Base-by-base conservation (phyloP, 2,329 filamentous ascomycete species). In the Metarhizium rileyi region DNA sequence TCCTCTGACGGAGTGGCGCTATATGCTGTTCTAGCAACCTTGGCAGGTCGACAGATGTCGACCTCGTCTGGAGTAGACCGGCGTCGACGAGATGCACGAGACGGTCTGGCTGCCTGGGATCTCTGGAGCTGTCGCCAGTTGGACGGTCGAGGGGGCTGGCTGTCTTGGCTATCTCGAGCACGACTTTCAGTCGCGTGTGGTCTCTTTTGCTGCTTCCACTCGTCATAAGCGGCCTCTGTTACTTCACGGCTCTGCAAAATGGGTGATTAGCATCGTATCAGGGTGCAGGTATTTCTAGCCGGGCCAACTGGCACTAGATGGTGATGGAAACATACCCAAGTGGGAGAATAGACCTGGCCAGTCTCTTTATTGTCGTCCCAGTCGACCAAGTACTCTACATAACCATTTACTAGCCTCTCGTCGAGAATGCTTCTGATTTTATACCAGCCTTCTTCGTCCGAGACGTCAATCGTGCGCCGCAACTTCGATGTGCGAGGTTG, bases 361-460 rank as follows among this genome's bases (percentile, higher is more conserved):
- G 66, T 66, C 4, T 51, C 47, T 22, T 46, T 25, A 46, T 66
- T 56, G 52, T 63, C 59, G 47, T 65, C 65, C 68, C 69, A 72
- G 49, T 69, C 63, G 14, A 72, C 63, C 18, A 69, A 53, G 42
- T 69, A 71, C 49, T 67, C 55, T 14, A 60, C 53, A 33, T 52
- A 51, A 26, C 58, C 60, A 5, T 56, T 56, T 35, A 53, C 46
- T 10, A 46, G 33, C 50, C 59, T 61, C 56, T 71, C 67, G 44
- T 64, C 59, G 44, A 71, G 47, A 26, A 71, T 68, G 10, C 53
- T 54, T n/a, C 53, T 59, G 51, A 71, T 66, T 12, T 44, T 53
- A 27, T 49, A 70, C 66, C 66, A 71, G 35, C 53, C 58, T 48
- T 60, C 57, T 36, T 57, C 55, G 44, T 59, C 53, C 44, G 52